Evolutionary conservation across 1,284 basidiomycete species (phyloP).

Genomic region (Earliella scabrosa): DNA sequence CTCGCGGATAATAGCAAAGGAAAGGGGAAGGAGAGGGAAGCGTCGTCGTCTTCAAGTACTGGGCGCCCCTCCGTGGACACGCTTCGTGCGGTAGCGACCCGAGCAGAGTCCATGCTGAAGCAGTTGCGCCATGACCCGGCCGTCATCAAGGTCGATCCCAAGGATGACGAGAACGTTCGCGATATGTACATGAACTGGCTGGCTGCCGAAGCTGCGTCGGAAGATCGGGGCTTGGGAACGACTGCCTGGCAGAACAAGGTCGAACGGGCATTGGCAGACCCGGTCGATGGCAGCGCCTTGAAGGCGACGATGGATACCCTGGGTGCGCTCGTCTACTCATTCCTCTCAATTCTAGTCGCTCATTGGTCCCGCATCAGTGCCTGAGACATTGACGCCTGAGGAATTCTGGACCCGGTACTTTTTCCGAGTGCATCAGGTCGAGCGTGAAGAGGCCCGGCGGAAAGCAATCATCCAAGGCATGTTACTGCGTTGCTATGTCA

Average conservation of each 20-base stretch:
- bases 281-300: conserved; percentile 60
- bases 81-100: conserved; percentile 62
- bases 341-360: not conserved
- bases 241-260: conserved; percentile 59
- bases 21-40: conserved; percentile 44
- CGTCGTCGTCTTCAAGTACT: conserved; percentile 16
- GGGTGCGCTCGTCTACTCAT: conserved; percentile 48
- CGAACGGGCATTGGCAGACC: conserved; percentile 51
- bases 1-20: conserved; percentile 39
- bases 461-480: conserved; percentile 81
- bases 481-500: conserved; percentile 10
- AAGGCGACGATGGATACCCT: conserved; percentile 60
- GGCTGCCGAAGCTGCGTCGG: conserved; percentile 49
- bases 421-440: conserved; percentile 88
- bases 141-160: conserved; percentile 80
- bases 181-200: conserved; percentile 70
- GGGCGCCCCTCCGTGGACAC: conserved; percentile 43
- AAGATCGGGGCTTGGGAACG: conserved; percentile 61
- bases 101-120: conserved; percentile 80
- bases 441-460: conserved; percentile 80
- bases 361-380: conserved; percentile 53
- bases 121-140: conserved; percentile 78
- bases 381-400: conserved; percentile 66
- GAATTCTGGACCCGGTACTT: conserved; percentile 93
- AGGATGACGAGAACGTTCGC: conserved; percentile 56